Evolutionary conservation across 345 rosid genomes (phyloP).

Genomic region (Stellera chamaejasme): DNA sequence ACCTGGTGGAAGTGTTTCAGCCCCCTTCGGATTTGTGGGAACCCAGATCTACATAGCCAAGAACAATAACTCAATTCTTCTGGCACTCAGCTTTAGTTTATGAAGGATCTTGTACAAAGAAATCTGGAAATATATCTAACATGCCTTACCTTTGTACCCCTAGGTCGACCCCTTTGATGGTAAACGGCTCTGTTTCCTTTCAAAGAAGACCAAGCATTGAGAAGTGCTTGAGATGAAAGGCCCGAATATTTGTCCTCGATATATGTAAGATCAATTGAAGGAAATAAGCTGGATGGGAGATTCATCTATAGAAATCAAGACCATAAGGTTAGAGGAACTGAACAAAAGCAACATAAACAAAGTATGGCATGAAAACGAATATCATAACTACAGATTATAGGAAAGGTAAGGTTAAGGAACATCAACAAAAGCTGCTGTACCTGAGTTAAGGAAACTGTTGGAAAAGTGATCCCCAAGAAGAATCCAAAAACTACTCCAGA

Average conservation of each 20-base stretch:
- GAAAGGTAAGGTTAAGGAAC: neutral
- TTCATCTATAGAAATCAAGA: slow-evolving; percentile 49
- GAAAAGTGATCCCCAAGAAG: slow-evolving; percentile 72
- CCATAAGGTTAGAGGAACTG: slow-evolving; percentile 6
- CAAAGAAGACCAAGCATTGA: slow-evolving; percentile 65
- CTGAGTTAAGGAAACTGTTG: slow-evolving; percentile 71
- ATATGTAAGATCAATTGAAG: slow-evolving; percentile 73
- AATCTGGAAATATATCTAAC: neutral
- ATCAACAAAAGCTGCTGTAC: slow-evolving; percentile 16
- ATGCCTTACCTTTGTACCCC: slow-evolving; percentile 46
- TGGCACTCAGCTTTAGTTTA: no score
- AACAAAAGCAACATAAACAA: neutral
- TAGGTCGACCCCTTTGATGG: slow-evolving; percentile 17
- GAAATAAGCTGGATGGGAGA: slow-evolving; percentile 74
- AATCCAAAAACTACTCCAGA: slow-evolving; percentile 71
- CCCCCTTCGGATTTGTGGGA: slow-evolving; percentile 88
- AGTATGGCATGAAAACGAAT: neutral
- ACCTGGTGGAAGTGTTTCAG: slow-evolving; percentile 86
- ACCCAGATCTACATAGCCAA: slow-evolving; percentile 65
- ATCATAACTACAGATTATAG: neutral
- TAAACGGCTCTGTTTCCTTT: slow-evolving; percentile 27
- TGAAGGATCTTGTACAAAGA: no score
- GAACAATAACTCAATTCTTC: slow-evolving; percentile 8
- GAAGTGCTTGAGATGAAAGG: slow-evolving; percentile 57
- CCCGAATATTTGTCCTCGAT: slow-evolving; percentile 77